phyloP scores from a whole-genome alignment of 805 yeast genomes.

The Sugiyamaella lignohabitans region DNA sequence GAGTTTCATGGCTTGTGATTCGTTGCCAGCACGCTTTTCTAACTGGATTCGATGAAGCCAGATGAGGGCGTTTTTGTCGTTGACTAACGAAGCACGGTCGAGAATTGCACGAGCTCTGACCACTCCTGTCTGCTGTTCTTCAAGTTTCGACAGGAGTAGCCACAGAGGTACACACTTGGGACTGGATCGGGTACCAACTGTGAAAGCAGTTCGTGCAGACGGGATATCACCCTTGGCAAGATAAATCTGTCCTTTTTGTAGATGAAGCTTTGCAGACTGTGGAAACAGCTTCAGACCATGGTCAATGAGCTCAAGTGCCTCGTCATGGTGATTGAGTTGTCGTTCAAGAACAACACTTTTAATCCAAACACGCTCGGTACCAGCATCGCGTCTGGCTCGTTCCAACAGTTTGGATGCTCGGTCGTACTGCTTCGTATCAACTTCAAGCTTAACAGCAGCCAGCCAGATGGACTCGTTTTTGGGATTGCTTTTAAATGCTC shows the following conservation, averaged over 20 bases:
- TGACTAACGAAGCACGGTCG: constrained; percentile 56
- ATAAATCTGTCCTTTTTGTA: constrained; percentile 58
- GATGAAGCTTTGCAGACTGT: constrained; percentile 43
- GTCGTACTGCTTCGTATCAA: constrained; percentile 34
- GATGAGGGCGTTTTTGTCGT: constrained; percentile 44
- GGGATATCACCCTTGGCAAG: constrained; percentile 29
- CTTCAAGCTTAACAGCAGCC: constrained; percentile 64
- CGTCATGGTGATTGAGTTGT: constrained; percentile 30
- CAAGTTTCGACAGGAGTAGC: constrained; percentile 45
- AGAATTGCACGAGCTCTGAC: constrained; percentile 65
- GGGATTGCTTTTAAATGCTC: constrained; percentile 42
- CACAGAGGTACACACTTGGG: constrained; percentile 46
- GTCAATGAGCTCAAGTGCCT: constrained; percentile 39
- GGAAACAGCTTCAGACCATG: constrained; percentile 48
- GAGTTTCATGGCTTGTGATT: constrained; percentile 46
- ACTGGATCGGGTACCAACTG: constrained; percentile 44
- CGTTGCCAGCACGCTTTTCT: constrained; percentile 48
- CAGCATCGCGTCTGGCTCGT: constrained; percentile 36
- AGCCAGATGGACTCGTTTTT: constrained; percentile 55
- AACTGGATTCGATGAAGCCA: constrained; percentile 54
- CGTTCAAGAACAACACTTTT: constrained; percentile 52
- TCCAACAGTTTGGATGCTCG: constrained; percentile 36
- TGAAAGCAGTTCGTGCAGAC: constrained; percentile 43
- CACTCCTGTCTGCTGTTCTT: constrained; percentile 38
- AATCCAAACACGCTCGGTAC: constrained; percentile 51